Base-by-base conservation (phyloP, 345 rosid genomes). In the Psidium friedrichsthalianum region DNA sequence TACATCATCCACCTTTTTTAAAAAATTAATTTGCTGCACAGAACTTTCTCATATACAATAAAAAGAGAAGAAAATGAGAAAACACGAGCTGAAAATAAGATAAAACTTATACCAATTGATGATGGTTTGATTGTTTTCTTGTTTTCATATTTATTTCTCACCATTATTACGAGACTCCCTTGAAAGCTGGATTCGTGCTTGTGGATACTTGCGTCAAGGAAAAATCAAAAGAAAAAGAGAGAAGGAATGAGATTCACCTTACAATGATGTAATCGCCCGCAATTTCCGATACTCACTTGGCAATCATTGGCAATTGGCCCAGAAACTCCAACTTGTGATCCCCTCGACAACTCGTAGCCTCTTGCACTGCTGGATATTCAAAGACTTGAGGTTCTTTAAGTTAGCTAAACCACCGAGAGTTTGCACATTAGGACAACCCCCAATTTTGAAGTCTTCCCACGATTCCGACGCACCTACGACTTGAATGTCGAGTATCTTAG, bases 341-440 rank as follows among this genome's bases (percentile, higher is more conserved):
- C 44, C 44, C 76, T 29, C 76, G 2, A 64, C 76, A 64, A 64
- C 76, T 22, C 6, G 24, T 64, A 64, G 76, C 22, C 76, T 16
- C 7, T 16, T 0, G 76, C 76, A 61, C 0, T 0, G 0, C 1
- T 0, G 0, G 76, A 64, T 32, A 3, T 3, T 0, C 1, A 64
- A 64, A 64, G 6, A 15, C 76, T 32, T 32, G 2, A 64, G 44
- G 76, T 64, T 64, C 24, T 64, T 64, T 32, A 64, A 8, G 44
- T 64, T 16, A 8, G 44, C 16, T 22, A 64, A 18, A 64, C 44
- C 76, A 16, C 24, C 44, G 1, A 64, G 22, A 16, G 5, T 64
- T 16, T 16, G 44, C 3, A 64, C 1, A 32, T 20, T 0, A 8
- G 1, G 0, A 64, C 76, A 64, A 0, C 0, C 0, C 0, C 0